A percentile compares a stretch with the other conserved stretches of the same genome.
Evolutionary conservation across 768 basidiomycete species (phyloP).

Genomic region (Melanogaster broomeanus): DNA sequence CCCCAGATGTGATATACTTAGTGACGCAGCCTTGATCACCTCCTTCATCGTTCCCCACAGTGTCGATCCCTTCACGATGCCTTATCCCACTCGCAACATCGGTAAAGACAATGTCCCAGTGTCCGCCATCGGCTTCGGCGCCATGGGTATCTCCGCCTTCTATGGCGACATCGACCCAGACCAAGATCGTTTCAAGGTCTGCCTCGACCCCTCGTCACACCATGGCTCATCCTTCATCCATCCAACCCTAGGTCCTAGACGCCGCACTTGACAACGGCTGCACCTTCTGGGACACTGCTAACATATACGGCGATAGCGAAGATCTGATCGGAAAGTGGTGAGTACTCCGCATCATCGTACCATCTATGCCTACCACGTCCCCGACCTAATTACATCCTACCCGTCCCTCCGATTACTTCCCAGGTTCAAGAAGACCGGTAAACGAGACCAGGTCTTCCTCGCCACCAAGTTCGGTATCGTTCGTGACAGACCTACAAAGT

Average conservation of each 20-base stretch:
- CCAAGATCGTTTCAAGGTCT: constrained; percentile 61
- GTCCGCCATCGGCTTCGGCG: constrained; percentile 58
- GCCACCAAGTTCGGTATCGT: constrained; percentile 57
- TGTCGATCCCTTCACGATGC: constrained; percentile 1
- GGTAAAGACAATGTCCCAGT: constrained; percentile 40
- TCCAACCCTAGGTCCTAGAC: constrained; percentile 40
- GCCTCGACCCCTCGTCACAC: background rate
- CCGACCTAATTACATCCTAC: background rate
- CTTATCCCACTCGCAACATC: constrained; percentile 44
- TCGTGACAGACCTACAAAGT: constrained; percentile 21
- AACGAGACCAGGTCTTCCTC: constrained; percentile 54
- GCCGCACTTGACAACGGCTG: constrained; percentile 41
- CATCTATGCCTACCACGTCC: background rate
- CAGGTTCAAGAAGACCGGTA: constrained; percentile 49
- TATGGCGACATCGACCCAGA: constrained; percentile 51
- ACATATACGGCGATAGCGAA: constrained; percentile 45
- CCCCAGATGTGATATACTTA: too few relatives aligned
- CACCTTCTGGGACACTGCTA: constrained; percentile 50
- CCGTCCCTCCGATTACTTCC: background rate
- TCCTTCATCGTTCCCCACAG: too few relatives aligned
- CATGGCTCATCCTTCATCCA: background rate
- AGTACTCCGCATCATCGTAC: background rate
- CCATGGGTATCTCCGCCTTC: constrained; percentile 54
- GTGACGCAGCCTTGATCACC: too few relatives aligned
- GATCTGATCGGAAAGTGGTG: constrained; percentile 48